Base-by-base conservation (phyloP, 805 yeast species). In the Alloascoidea africana region DNA sequence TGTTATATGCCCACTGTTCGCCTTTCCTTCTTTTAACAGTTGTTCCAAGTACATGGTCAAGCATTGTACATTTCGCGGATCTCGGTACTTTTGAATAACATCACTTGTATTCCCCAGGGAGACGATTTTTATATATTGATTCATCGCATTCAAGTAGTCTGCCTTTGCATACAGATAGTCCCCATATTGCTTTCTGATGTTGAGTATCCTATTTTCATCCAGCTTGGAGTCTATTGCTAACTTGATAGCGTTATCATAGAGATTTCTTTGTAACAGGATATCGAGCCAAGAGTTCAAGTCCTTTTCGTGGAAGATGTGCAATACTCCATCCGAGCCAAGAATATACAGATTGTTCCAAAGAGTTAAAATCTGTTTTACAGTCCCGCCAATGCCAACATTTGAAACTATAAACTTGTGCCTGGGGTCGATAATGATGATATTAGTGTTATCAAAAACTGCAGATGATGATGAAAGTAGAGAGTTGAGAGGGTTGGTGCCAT, bases 1-100 rank as follows among this genome's bases (percentile, higher is more conserved):
- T 0, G 95, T 86, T 4, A 85, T 67, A 53, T 89, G 96, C 50
- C 86, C 93, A 18, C 72, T 65, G n/a, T 71, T 70, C 0, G 94
- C 76, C 11, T 66, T 45, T 2, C 68, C 65, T 33, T 63, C 54
- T 4, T 65, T 65, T 38, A 80, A 62, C 44, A 86, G 60, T 8
- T 68, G 68, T 52, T 73, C 74, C 23, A 86, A 58, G 44, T 79
- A 86, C 33, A 62, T 60, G 0, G 84, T 67, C 47, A 87, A 57
- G 41, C 71, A 71, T 18, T 63, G 59, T 1, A 84, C 80, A 40
- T 79, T 77, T 4, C 82, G 73, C 15, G 85, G 77, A 42, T 79
- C 93, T 44, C 80, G 76, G 53, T 78, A 84, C 47, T 78, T 77
- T 33, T 83, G 70, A 14, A 89, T 82, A 2, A 86, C 73, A 41